Evolutionary conservation across 2,329 filamentous ascomycete genomes (phyloP), one percentile per base, ranked within the genome.

Genomic region (Stachybotrys echinatus): DNA sequence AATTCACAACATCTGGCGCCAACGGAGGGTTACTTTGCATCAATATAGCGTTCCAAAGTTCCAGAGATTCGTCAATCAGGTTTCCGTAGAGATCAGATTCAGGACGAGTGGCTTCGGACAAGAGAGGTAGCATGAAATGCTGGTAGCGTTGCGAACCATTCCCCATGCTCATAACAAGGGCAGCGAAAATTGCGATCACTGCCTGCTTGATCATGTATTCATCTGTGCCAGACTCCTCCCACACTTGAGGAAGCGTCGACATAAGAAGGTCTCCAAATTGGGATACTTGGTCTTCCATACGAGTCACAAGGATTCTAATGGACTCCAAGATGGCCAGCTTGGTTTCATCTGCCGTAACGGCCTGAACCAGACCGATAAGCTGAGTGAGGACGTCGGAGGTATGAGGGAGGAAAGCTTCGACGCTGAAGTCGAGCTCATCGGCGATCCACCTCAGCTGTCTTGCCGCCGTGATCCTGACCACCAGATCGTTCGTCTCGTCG

Each of bases 121-220:
- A 86, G 47, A 97, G 79, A 0, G 92, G 92, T 18, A 96, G 72
- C 58, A 96, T 88, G 48, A 92, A 76, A 17, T 77, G 69, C 55
- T 96, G 90, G 58, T 95, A 96, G 18, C 84, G 79, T 53, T 85
- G 79, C 5, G 90, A 94, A 10, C 87, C 80, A 12, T 81, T 77
- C 52, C 87, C 89, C 81, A 97, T 88, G 2, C 92, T 88, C 63
- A 84, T 84, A n/a, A 95, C 88, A 14, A 99, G 76, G 2, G 90
- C 86, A 2, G 89, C 79, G 47, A 97, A 83, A 38, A 97, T 87
- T 3, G 88, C 89, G 50, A 97, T 79, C 48, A 97, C 91, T 1
- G 90, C 85, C 68, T 96, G 92, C 68, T 97, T 97, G 76, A 96
- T 88, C 66, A 97, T 82, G 68, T 91, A 89, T 61, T 94, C 89